These are phyloP conservation scores for Nicotiana noctiflora DNA, from an alignment of 257 asterid species.

Conservation along the genomic window DNA sequence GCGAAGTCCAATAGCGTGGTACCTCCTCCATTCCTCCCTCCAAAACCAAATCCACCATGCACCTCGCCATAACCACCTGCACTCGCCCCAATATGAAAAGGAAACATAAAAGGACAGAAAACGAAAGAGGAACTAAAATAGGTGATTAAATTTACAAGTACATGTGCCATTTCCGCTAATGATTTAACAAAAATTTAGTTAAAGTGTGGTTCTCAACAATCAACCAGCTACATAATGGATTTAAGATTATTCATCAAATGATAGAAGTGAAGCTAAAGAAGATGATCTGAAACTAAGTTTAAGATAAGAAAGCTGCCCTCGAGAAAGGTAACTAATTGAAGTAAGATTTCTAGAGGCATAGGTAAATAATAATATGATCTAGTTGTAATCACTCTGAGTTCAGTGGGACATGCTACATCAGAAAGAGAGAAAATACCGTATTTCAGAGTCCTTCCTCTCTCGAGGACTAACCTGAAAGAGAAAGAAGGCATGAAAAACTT, in stretches of 20 bases:
- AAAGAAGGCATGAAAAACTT: constrained; percentile 10
- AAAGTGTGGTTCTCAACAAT: neutral
- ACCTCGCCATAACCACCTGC: too few relatives aligned
- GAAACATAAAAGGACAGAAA: neutral
- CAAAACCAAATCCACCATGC: too few relatives aligned
- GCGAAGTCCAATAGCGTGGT: too few relatives aligned
- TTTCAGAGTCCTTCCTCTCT: constrained; percentile 94
- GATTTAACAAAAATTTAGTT: neutral
- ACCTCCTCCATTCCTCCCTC: too few relatives aligned
- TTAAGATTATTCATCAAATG: neutral
- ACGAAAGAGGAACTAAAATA: neutral
- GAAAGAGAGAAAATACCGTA: constrained; percentile 52
- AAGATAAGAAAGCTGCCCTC: neutral
- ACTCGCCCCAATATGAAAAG: too few relatives aligned
- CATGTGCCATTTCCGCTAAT: neutral
- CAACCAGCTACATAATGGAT: neutral
- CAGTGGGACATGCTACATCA: neutral
- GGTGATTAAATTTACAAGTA: neutral
- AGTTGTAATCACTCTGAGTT: neutral
- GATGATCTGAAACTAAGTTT: neutral
- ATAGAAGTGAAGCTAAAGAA: neutral
- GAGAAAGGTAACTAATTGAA: neutral
- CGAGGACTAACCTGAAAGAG: constrained; percentile 63
- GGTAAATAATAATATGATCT: neutral
- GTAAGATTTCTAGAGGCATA: neutral